Conservation (phyloP, 805 yeast species). For the Nakazawaea anatomiae region DNA sequence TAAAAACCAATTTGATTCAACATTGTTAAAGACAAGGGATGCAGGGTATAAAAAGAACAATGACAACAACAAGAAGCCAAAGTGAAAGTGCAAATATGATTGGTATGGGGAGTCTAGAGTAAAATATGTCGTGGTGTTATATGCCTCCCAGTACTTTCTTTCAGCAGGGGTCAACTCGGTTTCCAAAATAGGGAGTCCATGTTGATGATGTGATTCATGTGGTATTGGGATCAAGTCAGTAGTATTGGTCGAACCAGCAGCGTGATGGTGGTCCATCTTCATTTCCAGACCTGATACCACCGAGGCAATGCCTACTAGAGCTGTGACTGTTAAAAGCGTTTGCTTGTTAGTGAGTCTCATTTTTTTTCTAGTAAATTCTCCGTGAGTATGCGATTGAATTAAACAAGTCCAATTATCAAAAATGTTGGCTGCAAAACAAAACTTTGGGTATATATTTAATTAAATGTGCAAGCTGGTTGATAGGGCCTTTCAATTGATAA, state of each 20-base stretch:
- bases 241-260: conserved; percentile 7
- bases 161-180: conserved; percentile 69
- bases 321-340: not conserved
- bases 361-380: not conserved
- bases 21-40: conserved; percentile 56
- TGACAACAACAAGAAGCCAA: conserved; percentile 34
- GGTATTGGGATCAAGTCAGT: conserved; percentile 32
- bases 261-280: conserved; percentile 14
- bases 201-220: conserved; percentile 42
- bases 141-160: conserved; percentile 67
- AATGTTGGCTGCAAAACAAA: not conserved
- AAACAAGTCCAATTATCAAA: not conserved
- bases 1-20: conserved; percentile 51
- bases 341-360: not conserved
- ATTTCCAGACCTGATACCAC: conserved; percentile 20
- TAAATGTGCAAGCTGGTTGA: not conserved
- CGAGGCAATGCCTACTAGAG: not conserved
- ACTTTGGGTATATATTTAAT: not conserved
- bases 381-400: not conserved
- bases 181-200: conserved; percentile 71
- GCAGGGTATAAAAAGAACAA: conserved; percentile 62
- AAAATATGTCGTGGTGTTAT: conserved; percentile 74
- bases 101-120: conserved; percentile 45
- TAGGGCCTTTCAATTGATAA: not conserved
- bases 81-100: conserved; percentile 50